Evolutionary conservation across 768 basidiomycete species (phyloP).

Genomic region (Rhizopogon vinicolor): DNA sequence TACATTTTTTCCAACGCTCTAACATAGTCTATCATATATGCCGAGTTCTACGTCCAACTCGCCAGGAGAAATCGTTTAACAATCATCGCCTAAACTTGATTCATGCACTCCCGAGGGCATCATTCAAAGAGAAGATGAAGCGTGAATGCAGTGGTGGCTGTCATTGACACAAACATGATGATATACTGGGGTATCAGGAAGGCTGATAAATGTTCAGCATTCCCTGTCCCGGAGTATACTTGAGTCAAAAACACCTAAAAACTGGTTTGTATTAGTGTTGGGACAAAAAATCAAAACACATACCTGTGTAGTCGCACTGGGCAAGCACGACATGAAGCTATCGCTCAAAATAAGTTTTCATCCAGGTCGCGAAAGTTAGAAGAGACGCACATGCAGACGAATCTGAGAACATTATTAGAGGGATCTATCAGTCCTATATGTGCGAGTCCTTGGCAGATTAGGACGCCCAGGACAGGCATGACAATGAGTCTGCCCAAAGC

Average conservation of each 20-base stretch:
- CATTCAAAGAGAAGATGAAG: slow-evolving; percentile 32
- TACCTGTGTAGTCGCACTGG: slow-evolving; percentile 58
- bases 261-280: neutral
- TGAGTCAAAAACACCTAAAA: slow-evolving; percentile 58
- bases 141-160: slow-evolving; percentile 31
- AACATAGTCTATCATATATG: neutral
- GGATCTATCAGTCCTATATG: slow-evolving; percentile 39
- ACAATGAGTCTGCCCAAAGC: slow-evolving; percentile 53
- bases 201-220: slow-evolving; percentile 53
- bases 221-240: slow-evolving; percentile 61
- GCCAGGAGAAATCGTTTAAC: neutral
- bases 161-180: slow-evolving; percentile 35
- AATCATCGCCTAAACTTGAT: neutral
- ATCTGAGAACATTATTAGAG: slow-evolving; percentile 55
- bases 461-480: slow-evolving; percentile 56
- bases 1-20: neutral
- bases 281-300: neutral
- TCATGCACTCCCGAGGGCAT: neutral
- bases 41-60: neutral
- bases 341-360: neutral
- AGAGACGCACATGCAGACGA: slow-evolving; percentile 61
- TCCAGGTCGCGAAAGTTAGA: neutral
- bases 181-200: slow-evolving; percentile 59
- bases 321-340: slow-evolving; percentile 58
- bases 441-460: slow-evolving; percentile 50